Evolutionary conservation across 176 grass and related monocot genomes (phyloP).

Genomic region (Paspalum notatum): DNA sequence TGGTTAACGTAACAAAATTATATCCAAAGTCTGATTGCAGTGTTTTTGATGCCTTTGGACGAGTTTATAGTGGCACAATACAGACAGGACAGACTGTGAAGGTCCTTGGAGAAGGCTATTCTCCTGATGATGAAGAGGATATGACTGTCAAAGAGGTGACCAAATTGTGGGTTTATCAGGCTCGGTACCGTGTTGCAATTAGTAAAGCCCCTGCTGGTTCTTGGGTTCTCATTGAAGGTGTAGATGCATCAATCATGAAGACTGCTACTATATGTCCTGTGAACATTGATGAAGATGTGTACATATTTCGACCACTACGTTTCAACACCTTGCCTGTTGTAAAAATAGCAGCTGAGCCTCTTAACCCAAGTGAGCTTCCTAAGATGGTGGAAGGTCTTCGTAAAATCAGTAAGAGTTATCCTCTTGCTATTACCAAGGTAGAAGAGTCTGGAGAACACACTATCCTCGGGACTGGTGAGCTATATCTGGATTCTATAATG

Average conservation of each 20-base stretch:
- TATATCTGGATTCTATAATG: conserved; percentile 99
- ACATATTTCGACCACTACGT: conserved; percentile 90
- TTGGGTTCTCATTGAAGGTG: conserved; percentile 99
- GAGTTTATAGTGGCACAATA: conserved; percentile 93
- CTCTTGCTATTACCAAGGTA: conserved; percentile 95
- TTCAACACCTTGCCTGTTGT: conserved; percentile 95
- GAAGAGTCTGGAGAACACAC: conserved; percentile 98
- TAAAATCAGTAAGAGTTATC: conserved; percentile 99
- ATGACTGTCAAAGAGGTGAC: conserved; percentile 99
- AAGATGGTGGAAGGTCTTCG: conserved; percentile 98
- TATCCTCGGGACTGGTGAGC: conserved; percentile 88
- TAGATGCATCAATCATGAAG: conserved; percentile 99
- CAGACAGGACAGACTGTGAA: conserved; percentile 90
- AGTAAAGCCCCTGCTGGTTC: conserved; percentile 90
- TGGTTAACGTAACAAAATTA: conserved; percentile 94
- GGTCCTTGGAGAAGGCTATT: conserved; percentile 97
- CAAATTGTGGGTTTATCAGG: conserved; percentile 99
- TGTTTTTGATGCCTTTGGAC: conserved; percentile 97
- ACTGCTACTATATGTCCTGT: conserved; percentile 95
- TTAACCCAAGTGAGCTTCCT: conserved; percentile 96
- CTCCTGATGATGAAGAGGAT: conserved; percentile 97
- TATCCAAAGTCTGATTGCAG: conserved; percentile 96
- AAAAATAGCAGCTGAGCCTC: conserved; percentile 94
- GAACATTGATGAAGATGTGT: conserved; percentile 91
- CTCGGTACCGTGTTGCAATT: conserved; percentile 89